A percentile compares a stretch with the other conserved stretches of the same genome.
Evolutionary conservation across 139 green algal genomes (phyloP).

Genomic region (Tetraselmis striata): DNA sequence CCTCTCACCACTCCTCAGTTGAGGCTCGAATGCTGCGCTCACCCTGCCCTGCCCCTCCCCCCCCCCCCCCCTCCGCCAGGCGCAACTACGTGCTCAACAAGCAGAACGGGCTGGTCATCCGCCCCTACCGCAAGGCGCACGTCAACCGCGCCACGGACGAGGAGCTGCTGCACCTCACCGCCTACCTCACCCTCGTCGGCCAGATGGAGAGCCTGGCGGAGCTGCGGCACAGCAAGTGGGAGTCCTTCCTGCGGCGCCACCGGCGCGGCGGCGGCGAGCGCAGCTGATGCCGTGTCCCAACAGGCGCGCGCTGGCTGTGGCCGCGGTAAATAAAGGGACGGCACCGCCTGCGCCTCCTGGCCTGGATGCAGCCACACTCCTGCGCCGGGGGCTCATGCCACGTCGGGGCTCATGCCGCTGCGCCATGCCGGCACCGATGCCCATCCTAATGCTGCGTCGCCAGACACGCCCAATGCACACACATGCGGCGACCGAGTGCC

Average conservation of each 20-base stretch:
- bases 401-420: no score
- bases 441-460: no score
- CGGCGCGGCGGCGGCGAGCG: no score
- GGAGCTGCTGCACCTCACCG: constrained; percentile 76
- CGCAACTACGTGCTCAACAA: constrained; percentile 95
- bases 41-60: not conserved
- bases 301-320: no score
- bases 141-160: constrained; percentile 62
- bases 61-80: constrained; percentile 12
- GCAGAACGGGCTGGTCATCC: constrained; percentile 86
- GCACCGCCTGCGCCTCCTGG: no score
- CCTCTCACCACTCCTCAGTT: not conserved
- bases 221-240: constrained; percentile 71
- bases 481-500: no score
- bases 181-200: constrained; percentile 75
- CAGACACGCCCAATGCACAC: no score
- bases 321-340: no score
- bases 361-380: no score
- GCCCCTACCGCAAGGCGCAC: constrained; percentile 76
- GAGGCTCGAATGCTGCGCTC: not conserved
- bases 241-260: constrained; percentile 16
- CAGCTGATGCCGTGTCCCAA: no score
- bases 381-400: no score
- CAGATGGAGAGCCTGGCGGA: constrained; percentile 43
- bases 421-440: no score